Base-by-base conservation (phyloP, 2,329 filamentous ascomycete genomes). In the Botrytis sinoallii region DNA sequence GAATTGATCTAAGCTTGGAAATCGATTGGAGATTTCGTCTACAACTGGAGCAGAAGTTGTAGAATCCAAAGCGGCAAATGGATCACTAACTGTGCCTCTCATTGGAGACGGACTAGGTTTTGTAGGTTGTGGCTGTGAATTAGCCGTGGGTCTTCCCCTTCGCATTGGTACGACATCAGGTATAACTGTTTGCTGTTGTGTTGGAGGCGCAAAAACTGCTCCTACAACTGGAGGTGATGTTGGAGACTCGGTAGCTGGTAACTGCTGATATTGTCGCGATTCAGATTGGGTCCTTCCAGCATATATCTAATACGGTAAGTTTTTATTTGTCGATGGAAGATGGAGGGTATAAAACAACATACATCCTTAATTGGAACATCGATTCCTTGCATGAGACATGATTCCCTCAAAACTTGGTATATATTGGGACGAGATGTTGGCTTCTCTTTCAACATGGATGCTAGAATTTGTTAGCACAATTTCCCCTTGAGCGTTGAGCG, bases 101-200 rank as follows among this genome's bases (percentile, higher is more conserved):
- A 90, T 88, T 0, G 93, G 92, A 8, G 93, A 94, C 12, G 90
- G 88, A 78, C 85, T 91, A 71, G 88, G 88, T 79, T 89, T 90
- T 74, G 76, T 57, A 85, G 82, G 78, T 79, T 85, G 77, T 68
- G 83, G 80, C 73, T 85, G 85, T 38, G 83, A 82, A 74, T 86
- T 85, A 78, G 86, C 87, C 7, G 86, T 86, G 8, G 94, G 92
- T 75, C 94, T 87, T 6, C 96, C 96, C 83, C 96, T 89, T 75
- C 96, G 89, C 96, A 98, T 98, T 0, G 95, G 96, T 55, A 93
- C 91, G 75, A 99, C 94, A 38, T 98, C 94, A 14, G 96, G 96
- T 72, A 98, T 90, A 14, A 87, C 85, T 77, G 92, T 89, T 71
- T 92, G 89, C 77, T 92, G 88, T 73, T 92, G 89, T 40, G 89